phyloP scores from a whole-genome alignment of 2,329 filamentous ascomycete species.

The Plenodomus lindquistii region DNA sequence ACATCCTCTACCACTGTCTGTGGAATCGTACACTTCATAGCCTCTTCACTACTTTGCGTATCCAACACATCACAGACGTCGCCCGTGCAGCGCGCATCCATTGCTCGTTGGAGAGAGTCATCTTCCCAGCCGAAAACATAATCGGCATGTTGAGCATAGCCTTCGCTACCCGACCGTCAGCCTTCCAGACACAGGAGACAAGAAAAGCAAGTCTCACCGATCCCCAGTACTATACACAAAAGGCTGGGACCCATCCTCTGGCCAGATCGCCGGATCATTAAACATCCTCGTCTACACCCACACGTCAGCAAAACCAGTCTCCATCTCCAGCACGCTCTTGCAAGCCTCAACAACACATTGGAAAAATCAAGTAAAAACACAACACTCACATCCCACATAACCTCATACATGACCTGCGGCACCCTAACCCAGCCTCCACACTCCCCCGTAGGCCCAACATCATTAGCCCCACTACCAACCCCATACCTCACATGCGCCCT shows the following conservation, averaged over 20 bases:
- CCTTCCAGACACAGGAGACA: not conserved
- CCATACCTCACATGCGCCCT: conserved; percentile 22
- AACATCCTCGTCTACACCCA: not conserved
- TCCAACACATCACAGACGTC: conserved; percentile 26
- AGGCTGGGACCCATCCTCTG: conserved; percentile 36
- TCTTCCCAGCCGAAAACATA: conserved; percentile 40
- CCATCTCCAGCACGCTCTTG: too few species aligned
- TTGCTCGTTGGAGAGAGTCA: conserved; percentile 33
- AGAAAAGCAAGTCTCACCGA: not conserved
- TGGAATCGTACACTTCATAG: conserved; percentile 29
- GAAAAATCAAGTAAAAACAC: conserved; percentile 13
- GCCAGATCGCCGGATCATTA: conserved; percentile 18
- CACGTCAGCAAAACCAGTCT: too few species aligned
- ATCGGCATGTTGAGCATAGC: conserved; percentile 33
- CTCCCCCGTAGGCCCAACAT: conserved; percentile 19
- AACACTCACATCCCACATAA: conserved; percentile 43
- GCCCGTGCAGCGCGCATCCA: conserved; percentile 29
- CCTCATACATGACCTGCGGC: conserved; percentile 32
- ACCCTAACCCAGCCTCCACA: conserved; percentile 49
- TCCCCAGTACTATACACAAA: conserved; percentile 16
- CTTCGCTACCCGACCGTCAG: conserved; percentile 11
- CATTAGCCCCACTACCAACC: not conserved
- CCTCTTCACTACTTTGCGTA: conserved; percentile 24
- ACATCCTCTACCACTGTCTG: conserved; percentile 25
- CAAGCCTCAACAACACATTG: not conserved